Evolutionary conservation across 129 eudicot species (phyloP), one percentile per base, ranked within the genome.

Genomic region (Ambrosia artemisiifolia): DNA sequence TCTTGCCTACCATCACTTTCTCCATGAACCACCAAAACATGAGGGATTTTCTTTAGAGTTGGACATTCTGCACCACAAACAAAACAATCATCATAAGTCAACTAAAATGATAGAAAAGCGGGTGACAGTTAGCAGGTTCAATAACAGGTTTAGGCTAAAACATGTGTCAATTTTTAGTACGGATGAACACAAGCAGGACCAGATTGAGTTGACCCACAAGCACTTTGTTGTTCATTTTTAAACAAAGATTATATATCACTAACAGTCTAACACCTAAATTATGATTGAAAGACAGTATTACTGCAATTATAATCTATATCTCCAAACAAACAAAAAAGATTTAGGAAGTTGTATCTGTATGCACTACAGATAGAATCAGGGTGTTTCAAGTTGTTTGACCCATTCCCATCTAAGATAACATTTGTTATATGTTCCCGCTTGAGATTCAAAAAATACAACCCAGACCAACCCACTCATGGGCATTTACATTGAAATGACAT

Each of bases 1-100:
- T 86, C 99, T 65, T 79, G 81, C 28, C 86, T 90, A 54, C 91
- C 97, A 76, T 88, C 98, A 84, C 97, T 81, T 83, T 94, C 96
- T 65, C 99, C 99, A 71, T 94, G 99, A 63, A 94, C 77, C 74
- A 94, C 96, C 81, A 94, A 79, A 71, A 90, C 99, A 44, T 90
- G 83, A 63, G 96, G 94, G 57, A 94, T 88, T 48, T 72, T 84
- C 75, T 73, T 84, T 43, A 94, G 80, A 67, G 83, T 48, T 55
- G 97, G 95, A 73, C 96, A 94, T 55, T 95, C 99, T 94, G 61
- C 82, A 76, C 49, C 46, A 3, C 59, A 69, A 76, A 18, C 11
- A 11, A 71, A 53, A 54, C 11, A 61, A 19, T 34, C 36, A 33
- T 49, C 44, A 18, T 48, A 24, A 81, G 69, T 7, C 34, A n/a